Base-by-base conservation (phyloP, 2,329 filamentous ascomycete genomes). In the Diaporthe batatas region DNA sequence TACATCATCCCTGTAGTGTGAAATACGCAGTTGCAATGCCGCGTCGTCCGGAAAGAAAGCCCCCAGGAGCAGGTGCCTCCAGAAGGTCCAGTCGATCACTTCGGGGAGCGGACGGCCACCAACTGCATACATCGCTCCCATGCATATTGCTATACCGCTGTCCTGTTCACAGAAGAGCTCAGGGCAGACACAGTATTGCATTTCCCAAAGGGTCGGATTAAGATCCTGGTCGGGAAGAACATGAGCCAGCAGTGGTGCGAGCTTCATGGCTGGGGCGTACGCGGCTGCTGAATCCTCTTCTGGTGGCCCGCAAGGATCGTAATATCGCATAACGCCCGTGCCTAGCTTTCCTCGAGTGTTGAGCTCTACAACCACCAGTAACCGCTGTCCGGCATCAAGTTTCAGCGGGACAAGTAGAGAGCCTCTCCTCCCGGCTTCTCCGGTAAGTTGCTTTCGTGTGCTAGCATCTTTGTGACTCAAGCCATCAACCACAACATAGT, bases 91-190 rank as follows among this genome's bases (percentile, higher is more conserved):
- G 36, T 73, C 72, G 14, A 29, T n/a, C 11, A 21, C 14, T 7
- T 44, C 42, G 6, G 72, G 58, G 32, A 67, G 42, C 23, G 68
- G 51, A n/a, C 23, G 58, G 10, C 58, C 42, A 14, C 68, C 58
- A 23, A 73, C 42, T 57, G 68, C 53, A 21, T 62, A 67, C 34
- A 73, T 71, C 32, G 68, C 58, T 6, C 42, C 68, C 2, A 73
- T 59, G n/a, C 68, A 73, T 32, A 71, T 32, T 11, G 49, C 34
- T 16, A 57, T n/a, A 3, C 72, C 68, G 39, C 29, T 23, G 7
- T 71, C 59, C 29, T 64, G 21, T 14, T 71, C 39, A 23, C 49
- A 55, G 16, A 49, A 34, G 32, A 65, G 68, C 49, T 71, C 36
- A 3, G 67, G 58, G 39, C 68, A 71, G 34, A 32, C 51, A 18